Conservation (phyloP, 176 grass and related monocot genomes). For the Oryza longistaminata region DNA sequence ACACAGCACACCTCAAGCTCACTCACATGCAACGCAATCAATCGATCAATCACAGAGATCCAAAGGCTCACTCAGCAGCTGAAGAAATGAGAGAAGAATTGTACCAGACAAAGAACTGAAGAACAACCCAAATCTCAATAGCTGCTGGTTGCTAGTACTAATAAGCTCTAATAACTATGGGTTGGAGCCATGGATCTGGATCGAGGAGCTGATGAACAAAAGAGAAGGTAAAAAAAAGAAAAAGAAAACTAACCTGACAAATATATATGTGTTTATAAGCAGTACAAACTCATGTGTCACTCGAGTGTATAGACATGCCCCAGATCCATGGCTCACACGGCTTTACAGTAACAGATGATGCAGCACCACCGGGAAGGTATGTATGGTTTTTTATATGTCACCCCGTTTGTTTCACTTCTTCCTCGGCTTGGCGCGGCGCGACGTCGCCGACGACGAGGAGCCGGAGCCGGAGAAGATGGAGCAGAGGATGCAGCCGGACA, state of each 20-base stretch:
- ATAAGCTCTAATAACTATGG: conserved; percentile 12
- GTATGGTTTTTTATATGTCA: background rate
- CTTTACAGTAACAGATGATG: conserved; percentile 23
- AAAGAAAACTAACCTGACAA: conserved; percentile 25
- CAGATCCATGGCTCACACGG: conserved; percentile 14
- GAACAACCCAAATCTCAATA: conserved; percentile 30
- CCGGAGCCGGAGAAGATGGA: conserved; percentile 53
- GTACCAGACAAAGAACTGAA: background rate
- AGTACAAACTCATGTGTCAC: conserved; percentile 37
- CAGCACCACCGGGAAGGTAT: background rate
- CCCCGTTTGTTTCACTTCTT: conserved; percentile 32
- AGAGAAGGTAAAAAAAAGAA: background rate
- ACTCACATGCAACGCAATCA: conserved; percentile 51
- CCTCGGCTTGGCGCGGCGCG: conserved; percentile 40
- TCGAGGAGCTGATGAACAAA: conserved; percentile 17
- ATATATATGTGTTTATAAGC: conserved; percentile 4
- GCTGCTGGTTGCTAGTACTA: background rate
- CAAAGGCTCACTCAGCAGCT: background rate
- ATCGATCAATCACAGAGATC: conserved; percentile 38
- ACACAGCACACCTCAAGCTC: conserved; percentile 29
- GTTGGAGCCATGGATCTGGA: conserved; percentile 48
- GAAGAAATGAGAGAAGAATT: background rate
- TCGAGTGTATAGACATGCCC: conserved; percentile 45
- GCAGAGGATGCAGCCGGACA: conserved; percentile 76
- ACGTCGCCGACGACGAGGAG: background rate